These are phyloP conservation scores for Potentilla sterilis DNA, from an alignment of 306 rosid species.

Conservation along the genomic window DNA sequence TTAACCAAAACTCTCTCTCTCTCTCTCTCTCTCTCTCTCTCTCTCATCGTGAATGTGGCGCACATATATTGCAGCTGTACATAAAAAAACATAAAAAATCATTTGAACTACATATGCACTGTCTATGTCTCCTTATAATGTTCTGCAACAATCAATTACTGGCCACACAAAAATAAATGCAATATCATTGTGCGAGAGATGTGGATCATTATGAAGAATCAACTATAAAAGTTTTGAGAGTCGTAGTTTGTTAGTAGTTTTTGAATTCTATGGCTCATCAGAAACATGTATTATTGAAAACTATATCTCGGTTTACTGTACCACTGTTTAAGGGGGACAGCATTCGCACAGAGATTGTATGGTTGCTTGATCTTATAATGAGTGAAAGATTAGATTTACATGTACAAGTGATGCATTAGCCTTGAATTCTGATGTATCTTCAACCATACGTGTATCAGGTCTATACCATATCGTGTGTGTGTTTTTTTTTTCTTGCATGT, in stretches of 20 bases:
- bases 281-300: background rate
- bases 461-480: background rate
- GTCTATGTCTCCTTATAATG: background rate
- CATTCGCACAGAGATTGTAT: background rate
- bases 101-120: background rate
- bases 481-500: background rate
- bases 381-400: background rate
- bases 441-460: background rate
- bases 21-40: slow-evolving; percentile 12
- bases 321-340: background rate
- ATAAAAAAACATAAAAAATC: too few relatives aligned
- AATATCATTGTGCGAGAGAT: background rate
- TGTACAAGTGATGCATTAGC: background rate
- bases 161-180: background rate
- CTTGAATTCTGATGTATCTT: background rate
- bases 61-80: background rate
- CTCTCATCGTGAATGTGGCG: background rate
- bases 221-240: background rate
- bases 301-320: too few relatives aligned
- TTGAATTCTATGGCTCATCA: background rate
- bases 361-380: background rate
- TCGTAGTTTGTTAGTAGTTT: background rate
- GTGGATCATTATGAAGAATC: background rate
- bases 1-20: slow-evolving; percentile 1
- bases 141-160: background rate